Base-by-base conservation (phyloP, 352 stramenopile genomes). In the Phytophthora sp. region DNA sequence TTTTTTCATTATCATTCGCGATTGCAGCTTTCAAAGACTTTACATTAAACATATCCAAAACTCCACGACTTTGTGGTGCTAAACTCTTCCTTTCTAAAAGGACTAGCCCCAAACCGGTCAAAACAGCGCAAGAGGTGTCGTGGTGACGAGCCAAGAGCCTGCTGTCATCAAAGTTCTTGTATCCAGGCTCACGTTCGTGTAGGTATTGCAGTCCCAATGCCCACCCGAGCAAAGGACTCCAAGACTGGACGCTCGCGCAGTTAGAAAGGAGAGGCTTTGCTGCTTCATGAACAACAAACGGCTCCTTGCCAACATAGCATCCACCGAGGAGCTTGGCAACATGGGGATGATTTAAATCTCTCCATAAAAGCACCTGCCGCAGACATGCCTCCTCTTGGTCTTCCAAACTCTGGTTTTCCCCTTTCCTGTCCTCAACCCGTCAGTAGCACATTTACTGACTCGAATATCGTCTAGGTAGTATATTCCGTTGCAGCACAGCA, bases 141-240 rank as follows among this genome's bases (percentile, higher is more conserved):
- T 48, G 38, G 5, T 56, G 50, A 1, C 50, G 56, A 58, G 39
- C 43, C 7, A 67, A 35, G 1, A 64, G 63, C n/a, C 45, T 59
- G 11, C 10, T 51, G 13, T 72, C 39, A 13, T 41, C 44, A 37
- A 72, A 72, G 20, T 43, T 61, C 21, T 60, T 54, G 57, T 72
- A 68, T 13, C 50, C 57, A 21, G 68, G 57, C 28, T 63, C 63
- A 8, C 57, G 50, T 51, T 76, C 67, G 17, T 76, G 67, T 1
- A 76, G 30, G n/a, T 65, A 76, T 18, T 62, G 67, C 21, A 76
- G 24, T 5, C 37, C 55, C 39, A 72, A 44, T 5, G 67, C 67
- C 55, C 53, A 70, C 12, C 59, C 67, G n/a, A 62, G 59, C 23
- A 76, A 13, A 15, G 45, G 55, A 18, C 63, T 37, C 56, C 62